Evolutionary conservation across 306 rosid genomes (phyloP).

Genomic region (Styphnolobium japonicum): DNA sequence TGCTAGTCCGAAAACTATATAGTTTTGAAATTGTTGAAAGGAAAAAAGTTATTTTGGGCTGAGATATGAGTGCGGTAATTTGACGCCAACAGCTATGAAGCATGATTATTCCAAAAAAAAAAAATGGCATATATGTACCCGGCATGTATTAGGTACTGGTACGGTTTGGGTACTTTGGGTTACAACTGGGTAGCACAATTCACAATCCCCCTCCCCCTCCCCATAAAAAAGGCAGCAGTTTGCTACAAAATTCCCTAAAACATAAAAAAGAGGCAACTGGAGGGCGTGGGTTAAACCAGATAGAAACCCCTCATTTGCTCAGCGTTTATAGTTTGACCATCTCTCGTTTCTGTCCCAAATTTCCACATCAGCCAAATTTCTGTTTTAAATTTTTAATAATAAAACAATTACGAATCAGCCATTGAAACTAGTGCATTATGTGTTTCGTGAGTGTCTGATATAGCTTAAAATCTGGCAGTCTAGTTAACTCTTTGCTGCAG

Average conservation of each 20-base stretch:
- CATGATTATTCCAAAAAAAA: background rate
- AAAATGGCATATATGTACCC: background rate
- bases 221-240: background rate
- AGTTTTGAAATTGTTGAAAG: constrained; percentile 8
- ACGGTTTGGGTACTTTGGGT: background rate
- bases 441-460: constrained; percentile 20
- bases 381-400: background rate
- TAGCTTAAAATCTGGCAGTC: constrained; percentile 17
- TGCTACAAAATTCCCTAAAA: background rate
- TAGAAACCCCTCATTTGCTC: background rate
- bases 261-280: background rate
- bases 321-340: background rate
- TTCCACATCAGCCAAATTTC: background rate
- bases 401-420: background rate
- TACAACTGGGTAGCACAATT: background rate
- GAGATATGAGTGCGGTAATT: background rate
- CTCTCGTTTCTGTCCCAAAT: background rate
- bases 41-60: background rate
- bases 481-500: constrained; percentile 11
- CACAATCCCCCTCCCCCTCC: background rate
- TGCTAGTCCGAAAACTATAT: background rate
- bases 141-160: background rate
- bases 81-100: background rate
- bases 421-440: background rate
- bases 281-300: background rate